Evolutionary conservation across 345 rosid species (phyloP).

Genomic region (Syzygium aqueum): DNA sequence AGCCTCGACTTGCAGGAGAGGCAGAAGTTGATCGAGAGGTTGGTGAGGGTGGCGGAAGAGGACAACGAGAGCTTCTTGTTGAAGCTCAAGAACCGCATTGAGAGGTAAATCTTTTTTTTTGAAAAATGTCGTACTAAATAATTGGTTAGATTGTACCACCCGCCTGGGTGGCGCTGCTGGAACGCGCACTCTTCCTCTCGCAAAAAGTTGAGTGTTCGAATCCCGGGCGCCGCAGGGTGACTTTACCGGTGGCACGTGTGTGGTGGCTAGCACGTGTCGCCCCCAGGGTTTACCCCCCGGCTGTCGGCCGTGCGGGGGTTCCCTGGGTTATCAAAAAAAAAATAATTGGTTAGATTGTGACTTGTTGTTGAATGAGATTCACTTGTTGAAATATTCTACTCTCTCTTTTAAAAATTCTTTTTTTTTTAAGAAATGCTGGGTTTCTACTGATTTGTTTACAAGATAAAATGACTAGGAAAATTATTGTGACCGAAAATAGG

Average conservation of each 20-base stretch:
- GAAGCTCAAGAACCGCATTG: slow-evolving; percentile 9
- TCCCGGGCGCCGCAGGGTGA: no score
- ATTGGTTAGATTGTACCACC: neutral
- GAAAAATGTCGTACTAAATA: neutral
- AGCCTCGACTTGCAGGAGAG: slow-evolving; percentile 30
- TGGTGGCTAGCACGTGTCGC: no score
- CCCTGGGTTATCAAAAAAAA: no score
- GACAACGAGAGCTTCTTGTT: slow-evolving; percentile 36
- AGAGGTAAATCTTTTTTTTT: neutral
- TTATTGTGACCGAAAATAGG: no score
- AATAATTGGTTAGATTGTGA: neutral
- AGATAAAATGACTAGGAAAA: neutral
- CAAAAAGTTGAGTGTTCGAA: no score
- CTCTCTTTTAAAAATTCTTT: neutral
- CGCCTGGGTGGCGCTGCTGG: no score
- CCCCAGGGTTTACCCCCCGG: no score
- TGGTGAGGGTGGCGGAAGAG: slow-evolving; percentile 25
- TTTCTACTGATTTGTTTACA: neutral
- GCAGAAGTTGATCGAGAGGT: slow-evolving; percentile 19
- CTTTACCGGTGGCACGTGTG: no score
- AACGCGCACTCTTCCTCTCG: no score
- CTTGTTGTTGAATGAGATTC: neutral
- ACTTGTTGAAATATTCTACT: neutral
- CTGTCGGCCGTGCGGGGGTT: no score
- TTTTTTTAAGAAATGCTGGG: no score